Base-by-base conservation (phyloP, 257 asterid genomes). In the Fraxinus quadrangulata region DNA sequence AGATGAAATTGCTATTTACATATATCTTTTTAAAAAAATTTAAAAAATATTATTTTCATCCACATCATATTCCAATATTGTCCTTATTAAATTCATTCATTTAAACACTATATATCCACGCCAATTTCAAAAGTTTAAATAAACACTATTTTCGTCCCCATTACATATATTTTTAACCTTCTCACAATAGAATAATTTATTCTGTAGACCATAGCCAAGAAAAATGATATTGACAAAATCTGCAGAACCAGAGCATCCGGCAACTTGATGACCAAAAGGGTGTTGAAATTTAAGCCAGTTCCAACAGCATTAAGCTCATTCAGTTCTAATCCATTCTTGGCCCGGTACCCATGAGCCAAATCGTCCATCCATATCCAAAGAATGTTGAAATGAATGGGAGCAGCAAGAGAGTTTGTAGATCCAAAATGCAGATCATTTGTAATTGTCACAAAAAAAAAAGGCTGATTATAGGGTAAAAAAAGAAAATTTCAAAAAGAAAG, bases 231-330 rank as follows among this genome's bases (percentile, higher is more conserved):
- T 36, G 92, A 86, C 75, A 93, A 28, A 13, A 88, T 75, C 17
- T 88, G 90, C 79, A 91, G 45, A 75, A 86, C 82, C 78, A 91
- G 80, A 12, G 93, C 80, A 85, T 90, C 90, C 11, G 93, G 93
- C 69, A 89, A 77, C 81, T 82, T 86, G 81, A 89, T 84, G 0
- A 85, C 66, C 87, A 89, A 78, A 42, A 87, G 77, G 67, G 94
- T 56, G 67, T 78, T 66, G 33, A 84, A 77, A 70, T 89, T 73
- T 80, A 82, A 47, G 21, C 84, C 90, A 24, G 42, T 70, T 26
- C 78, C 87, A 28, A 36, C 39, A 36, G 7, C 8, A 36, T 36
- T 36, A 36, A 36, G 39, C 39, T 81, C 85, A 63, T 80, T 77
- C 7, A 34, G 31, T 21, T 51, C 72, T 24, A 26, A 21, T 23